Evolutionary conservation across 2,329 filamentous ascomycete genomes (phyloP).

Genomic region (Fusarium sp.): DNA sequence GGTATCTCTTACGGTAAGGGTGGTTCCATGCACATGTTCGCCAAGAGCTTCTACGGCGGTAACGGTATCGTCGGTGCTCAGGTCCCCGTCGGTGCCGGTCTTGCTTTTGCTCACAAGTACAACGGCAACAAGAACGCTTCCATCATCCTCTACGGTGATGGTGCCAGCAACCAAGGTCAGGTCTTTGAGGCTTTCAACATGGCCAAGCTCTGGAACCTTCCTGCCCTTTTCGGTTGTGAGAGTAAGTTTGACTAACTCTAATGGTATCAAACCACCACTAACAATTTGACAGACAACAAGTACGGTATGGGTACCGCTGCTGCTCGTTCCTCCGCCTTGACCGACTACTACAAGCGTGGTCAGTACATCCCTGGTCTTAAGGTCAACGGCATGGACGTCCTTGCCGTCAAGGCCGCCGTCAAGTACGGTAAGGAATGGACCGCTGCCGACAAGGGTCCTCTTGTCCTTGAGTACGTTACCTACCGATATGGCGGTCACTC

Average conservation of each 20-base stretch:
- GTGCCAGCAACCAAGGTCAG: conserved; percentile 98
- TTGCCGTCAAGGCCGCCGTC: conserved; percentile 96
- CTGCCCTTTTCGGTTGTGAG: conserved; percentile 96
- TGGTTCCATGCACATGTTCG: conserved; percentile 99
- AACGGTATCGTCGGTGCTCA: conserved; percentile 99
- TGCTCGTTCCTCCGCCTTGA: conserved; percentile 91
- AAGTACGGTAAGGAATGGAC: conserved; percentile 94
- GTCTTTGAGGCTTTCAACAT: conserved; percentile 99
- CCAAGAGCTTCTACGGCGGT: conserved; percentile 96
- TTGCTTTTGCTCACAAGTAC: conserved; percentile 98
- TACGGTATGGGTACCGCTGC: conserved; percentile 99
- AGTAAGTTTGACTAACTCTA: conserved; percentile 72
- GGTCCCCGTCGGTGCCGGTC: conserved; percentile 95
- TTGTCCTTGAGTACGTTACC: conserved; percentile 98
- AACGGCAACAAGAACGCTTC: conserved; percentile 86
- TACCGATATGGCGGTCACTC: conserved; percentile 99
- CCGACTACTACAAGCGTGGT: conserved; percentile 99
- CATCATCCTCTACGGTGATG: conserved; percentile 95
- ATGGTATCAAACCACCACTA: conserved; percentile 14
- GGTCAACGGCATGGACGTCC: conserved; percentile 99
- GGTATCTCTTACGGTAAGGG: conserved; percentile 99
- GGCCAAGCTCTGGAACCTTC: conserved; percentile 99
- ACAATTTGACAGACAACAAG: conserved; percentile 86
- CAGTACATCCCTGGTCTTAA: conserved; percentile 99
- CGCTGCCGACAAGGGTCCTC: conserved; percentile 84